phyloP scores from a whole-genome alignment of 495 filamentous ascomycete species.

The Lasiosphaeria miniovina region DNA sequence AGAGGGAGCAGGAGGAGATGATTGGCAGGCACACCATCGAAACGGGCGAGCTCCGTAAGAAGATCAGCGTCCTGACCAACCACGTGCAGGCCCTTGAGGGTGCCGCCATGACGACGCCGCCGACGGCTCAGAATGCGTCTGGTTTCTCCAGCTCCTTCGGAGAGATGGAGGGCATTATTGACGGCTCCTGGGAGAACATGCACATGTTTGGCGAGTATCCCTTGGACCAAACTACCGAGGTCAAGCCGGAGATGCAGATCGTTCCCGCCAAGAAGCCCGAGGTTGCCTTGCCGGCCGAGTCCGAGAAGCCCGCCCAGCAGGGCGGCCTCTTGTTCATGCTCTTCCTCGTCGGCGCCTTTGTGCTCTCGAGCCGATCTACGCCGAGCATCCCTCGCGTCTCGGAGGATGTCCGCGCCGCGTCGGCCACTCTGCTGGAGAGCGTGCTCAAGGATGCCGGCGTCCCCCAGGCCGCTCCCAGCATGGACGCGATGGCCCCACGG shows the following conservation, averaged over 20 bases:
- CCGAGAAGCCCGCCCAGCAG: constrained; percentile 61
- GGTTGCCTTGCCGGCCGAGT: constrained; percentile 48
- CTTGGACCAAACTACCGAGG: constrained; percentile 45
- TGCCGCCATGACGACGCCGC: constrained; percentile 49
- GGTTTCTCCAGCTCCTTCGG: constrained; percentile 66
- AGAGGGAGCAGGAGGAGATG: constrained; percentile 87
- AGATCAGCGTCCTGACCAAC: constrained; percentile 83
- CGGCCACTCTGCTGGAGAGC: constrained; percentile 82
- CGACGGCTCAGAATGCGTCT: constrained; percentile 53
- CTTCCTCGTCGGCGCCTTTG: constrained; percentile 93
- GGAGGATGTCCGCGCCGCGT: constrained; percentile 89
- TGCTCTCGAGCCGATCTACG: constrained; percentile 76
- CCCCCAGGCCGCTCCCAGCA: constrained; percentile 42
- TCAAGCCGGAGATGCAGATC: constrained; percentile 55
- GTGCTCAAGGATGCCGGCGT: constrained; percentile 79
- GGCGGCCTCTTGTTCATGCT: constrained; percentile 74
- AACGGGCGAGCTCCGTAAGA: constrained; percentile 92
- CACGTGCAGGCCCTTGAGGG: constrained; percentile 77
- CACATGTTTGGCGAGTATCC: constrained; percentile 64
- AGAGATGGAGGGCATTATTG: constrained; percentile 85
- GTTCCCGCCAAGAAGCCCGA: constrained; percentile 56
- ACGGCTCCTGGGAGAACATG: constrained; percentile 75
- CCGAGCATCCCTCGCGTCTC: constrained; percentile 79
- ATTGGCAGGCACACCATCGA: constrained; percentile 87
- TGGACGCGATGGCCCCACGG: constrained; percentile 48